Conservation (phyloP, 1,284 basidiomycete species). For the Caloboletus firmus region DNA sequence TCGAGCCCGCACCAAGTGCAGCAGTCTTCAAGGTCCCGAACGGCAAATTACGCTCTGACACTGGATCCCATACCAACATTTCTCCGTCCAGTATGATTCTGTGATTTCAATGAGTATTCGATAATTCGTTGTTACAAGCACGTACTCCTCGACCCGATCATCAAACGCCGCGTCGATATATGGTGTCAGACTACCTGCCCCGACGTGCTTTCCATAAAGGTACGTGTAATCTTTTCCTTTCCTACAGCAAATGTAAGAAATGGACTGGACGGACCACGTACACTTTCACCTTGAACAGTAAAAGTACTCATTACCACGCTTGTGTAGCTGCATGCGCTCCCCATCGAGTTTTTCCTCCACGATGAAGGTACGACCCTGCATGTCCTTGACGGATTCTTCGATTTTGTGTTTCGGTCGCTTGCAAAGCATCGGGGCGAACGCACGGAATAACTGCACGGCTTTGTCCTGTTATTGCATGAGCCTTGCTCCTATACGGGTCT, state of each 20-base stretch:
- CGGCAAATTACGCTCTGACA: constrained; percentile 79
- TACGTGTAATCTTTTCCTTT: constrained; percentile 95
- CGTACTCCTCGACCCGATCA: constrained; percentile 75
- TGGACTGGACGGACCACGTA: background rate
- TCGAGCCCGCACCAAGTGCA: constrained; percentile 59
- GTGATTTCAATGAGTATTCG: constrained; percentile 1
- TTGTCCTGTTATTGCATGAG: constrained; percentile 59
- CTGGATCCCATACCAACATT: constrained; percentile 96
- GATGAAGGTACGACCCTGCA: constrained; percentile 72
- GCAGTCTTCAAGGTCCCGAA: constrained; percentile 93
- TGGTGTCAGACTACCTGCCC: constrained; percentile 83
- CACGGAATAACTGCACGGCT: constrained; percentile 73
- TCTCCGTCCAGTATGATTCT: constrained; percentile 94
- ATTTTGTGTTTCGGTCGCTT: constrained; percentile 79
- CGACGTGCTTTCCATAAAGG: constrained; percentile 82
- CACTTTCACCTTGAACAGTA: constrained; percentile 79
- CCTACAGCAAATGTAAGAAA: constrained; percentile 40
- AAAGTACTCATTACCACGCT: constrained; percentile 82
- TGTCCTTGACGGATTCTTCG: constrained; percentile 80
- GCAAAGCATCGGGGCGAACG: constrained; percentile 92
- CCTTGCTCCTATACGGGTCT: background rate
- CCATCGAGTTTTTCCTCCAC: constrained; percentile 97
- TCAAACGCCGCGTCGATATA: constrained; percentile 77
- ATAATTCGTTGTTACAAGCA: constrained; percentile 6
- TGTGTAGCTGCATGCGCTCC: constrained; percentile 93